Evolutionary conservation across 352 stramenopile genomes (phyloP).

Genomic region (Phytophthora pistaciae): DNA sequence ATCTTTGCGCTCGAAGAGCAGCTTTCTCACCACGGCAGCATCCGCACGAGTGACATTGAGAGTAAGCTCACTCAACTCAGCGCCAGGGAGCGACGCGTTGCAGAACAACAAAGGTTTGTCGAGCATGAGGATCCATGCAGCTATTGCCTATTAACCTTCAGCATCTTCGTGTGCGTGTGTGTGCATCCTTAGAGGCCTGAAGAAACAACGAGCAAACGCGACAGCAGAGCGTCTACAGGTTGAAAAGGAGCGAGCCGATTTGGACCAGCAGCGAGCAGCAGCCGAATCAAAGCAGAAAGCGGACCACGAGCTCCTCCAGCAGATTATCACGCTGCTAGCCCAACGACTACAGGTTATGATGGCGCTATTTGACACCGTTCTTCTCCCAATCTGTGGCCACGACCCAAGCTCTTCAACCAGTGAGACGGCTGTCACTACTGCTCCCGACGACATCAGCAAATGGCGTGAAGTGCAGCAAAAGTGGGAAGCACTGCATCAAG

Average conservation of each 20-base stretch:
- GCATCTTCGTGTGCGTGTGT: not conserved
- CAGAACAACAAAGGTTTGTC: conserved; percentile 66
- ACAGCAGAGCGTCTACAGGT: conserved; percentile 44
- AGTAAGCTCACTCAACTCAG: conserved; percentile 40
- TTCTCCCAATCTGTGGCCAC: conserved; percentile 8
- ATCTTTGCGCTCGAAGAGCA: conserved; percentile 57
- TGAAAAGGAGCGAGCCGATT: conserved; percentile 27
- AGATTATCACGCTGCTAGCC: conserved; percentile 57
- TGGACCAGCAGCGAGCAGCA: conserved; percentile 28
- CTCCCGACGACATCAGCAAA: conserved; percentile 37
- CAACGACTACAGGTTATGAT: conserved; percentile 56
- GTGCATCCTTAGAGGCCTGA: conserved; percentile 37
- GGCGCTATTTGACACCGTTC: conserved; percentile 50
- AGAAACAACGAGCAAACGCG: conserved; percentile 53
- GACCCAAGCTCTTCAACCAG: not conserved
- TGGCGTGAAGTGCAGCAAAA: conserved; percentile 54
- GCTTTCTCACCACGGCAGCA: conserved; percentile 33
- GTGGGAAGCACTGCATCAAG: conserved; percentile 56
- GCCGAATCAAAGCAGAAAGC: conserved; percentile 34
- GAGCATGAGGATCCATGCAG: not conserved
- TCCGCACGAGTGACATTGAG: conserved; percentile 49
- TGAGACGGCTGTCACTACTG: not conserved
- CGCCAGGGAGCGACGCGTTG: conserved; percentile 41
- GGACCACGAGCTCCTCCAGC: conserved; percentile 53
- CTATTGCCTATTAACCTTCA: not conserved